These are phyloP conservation scores for Pseudonitzschia multiseries DNA, from an alignment of 108 stramenopile genomes.

Conservation along the genomic window DNA sequence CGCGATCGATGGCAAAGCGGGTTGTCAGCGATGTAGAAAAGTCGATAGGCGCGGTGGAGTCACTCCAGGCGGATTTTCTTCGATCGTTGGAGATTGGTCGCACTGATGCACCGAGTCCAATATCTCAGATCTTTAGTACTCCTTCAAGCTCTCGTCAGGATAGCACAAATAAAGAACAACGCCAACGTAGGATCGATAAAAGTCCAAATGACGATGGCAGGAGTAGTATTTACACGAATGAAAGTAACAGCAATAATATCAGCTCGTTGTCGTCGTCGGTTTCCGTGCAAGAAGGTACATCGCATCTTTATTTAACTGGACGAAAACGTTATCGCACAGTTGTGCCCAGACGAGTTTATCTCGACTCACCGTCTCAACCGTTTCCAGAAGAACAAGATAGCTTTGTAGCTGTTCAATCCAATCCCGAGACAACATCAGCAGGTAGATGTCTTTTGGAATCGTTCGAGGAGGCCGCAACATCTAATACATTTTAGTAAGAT, in stretches of 20 bases:
- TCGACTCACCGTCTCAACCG: constrained; percentile 15
- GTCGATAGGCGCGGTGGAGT: constrained; percentile 21
- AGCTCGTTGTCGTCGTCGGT: not conserved
- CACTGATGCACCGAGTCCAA: constrained; percentile 17
- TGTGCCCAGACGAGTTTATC: constrained; percentile 36
- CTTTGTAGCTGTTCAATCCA: constrained; percentile 10
- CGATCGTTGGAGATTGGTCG: constrained; percentile 12
- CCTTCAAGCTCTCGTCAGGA: constrained; percentile 11
- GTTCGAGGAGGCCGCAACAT: constrained; percentile 26
- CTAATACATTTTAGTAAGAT: not conserved
- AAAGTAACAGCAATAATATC: not conserved
- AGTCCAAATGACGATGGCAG: not conserved
- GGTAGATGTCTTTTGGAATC: constrained; percentile 26
- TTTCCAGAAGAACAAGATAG: constrained; percentile 38
- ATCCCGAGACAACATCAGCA: not conserved
- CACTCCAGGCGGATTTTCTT: constrained; percentile 20
- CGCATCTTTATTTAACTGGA: constrained; percentile 16
- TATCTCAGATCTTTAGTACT: constrained; percentile 18
- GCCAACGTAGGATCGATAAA: not conserved
- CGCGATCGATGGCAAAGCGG: constrained; percentile 1
- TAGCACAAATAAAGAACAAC: not conserved
- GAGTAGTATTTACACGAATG: not conserved
- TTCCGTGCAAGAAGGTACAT: not conserved
- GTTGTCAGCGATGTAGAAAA: constrained; percentile 16
- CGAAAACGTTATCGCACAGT: constrained; percentile 42